These are phyloP conservation scores for Leccinum subatratum DNA, from an alignment of 1,284 basidiomycete genomes.

Conservation along the genomic window DNA sequence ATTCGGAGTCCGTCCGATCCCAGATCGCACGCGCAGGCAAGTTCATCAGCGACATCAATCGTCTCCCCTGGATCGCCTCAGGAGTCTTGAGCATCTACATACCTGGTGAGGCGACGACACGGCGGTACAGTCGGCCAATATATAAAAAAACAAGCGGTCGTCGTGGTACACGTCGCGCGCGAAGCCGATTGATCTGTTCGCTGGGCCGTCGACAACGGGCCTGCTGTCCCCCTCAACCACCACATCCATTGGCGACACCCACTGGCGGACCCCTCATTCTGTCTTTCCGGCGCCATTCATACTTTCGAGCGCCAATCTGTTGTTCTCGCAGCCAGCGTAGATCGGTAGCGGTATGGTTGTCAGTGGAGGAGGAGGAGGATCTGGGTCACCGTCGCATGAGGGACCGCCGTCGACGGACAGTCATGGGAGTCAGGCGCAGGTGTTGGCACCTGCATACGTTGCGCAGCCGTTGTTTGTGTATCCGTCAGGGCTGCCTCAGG, in stretches of 20 bases:
- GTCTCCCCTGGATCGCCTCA: constrained; percentile 34
- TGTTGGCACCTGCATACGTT: constrained; percentile 31
- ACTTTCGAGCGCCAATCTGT: constrained; percentile 30
- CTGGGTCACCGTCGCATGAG: constrained; percentile 29
- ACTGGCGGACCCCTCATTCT: constrained; percentile 5
- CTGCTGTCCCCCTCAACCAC: constrained; percentile 24
- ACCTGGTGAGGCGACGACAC: constrained; percentile 28
- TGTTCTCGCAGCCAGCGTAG: constrained; percentile 25
- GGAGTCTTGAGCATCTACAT: constrained; percentile 33
- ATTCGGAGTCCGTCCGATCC: constrained; percentile 30
- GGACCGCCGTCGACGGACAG: constrained; percentile 29
- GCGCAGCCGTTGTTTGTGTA: constrained; percentile 33
- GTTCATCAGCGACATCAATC: constrained; percentile 27
- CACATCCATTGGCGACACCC: background rate
- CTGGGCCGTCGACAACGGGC: constrained; percentile 34
- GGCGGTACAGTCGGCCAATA: constrained; percentile 32
- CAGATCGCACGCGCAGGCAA: constrained; percentile 28
- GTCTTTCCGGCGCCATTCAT: constrained; percentile 28
- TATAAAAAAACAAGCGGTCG: constrained; percentile 22
- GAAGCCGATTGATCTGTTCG: constrained; percentile 28
- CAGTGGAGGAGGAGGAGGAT: constrained; percentile 24
- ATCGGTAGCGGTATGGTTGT: constrained; percentile 6
- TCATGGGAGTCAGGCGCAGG: constrained; percentile 29
- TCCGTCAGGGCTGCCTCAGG: constrained; percentile 31
- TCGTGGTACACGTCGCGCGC: constrained; percentile 31